Conservation (phyloP, 345 rosid species). For the Citrus glauca region DNA sequence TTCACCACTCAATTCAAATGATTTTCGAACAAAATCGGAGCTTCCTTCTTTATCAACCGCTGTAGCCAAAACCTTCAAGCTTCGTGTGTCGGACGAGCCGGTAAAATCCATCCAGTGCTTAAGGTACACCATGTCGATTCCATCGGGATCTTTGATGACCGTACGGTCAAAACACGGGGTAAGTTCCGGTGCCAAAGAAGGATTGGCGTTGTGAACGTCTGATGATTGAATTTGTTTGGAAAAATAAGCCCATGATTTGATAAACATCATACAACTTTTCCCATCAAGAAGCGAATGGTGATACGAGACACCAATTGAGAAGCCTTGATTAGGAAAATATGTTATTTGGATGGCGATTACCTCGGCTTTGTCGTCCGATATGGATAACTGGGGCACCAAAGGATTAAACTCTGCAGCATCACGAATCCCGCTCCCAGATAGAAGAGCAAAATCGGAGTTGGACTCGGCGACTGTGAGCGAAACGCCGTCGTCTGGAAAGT, state of each 20-base stretch:
- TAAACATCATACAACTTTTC: not conserved
- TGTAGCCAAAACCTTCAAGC: not conserved
- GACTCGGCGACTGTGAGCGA: not conserved
- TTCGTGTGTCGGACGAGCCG: not conserved
- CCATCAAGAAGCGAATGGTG: not conserved
- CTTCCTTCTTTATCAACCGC: not conserved
- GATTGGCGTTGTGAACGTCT: not conserved
- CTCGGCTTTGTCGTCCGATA: not conserved
- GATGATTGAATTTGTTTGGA: not conserved
- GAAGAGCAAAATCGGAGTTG: not conserved
- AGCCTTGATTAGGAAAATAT: not conserved
- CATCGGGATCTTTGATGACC: not conserved
- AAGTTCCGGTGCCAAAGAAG: not conserved
- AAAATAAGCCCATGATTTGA: not conserved
- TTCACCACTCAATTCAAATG: conserved; percentile 26
- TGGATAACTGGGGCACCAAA: not conserved
- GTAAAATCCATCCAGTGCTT: not conserved
- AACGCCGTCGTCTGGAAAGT: not conserved
- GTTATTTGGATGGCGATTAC: not conserved
- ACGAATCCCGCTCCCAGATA: not conserved
- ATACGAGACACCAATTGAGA: not conserved
- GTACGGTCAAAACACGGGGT: not conserved
- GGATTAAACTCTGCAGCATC: not conserved
- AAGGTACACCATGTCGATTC: not conserved
- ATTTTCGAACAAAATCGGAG: conserved; percentile 16